These are phyloP conservation scores for Hyphopichia pseudoburtonii DNA, from an alignment of 1,139 yeast genomes.

Conservation along the genomic window DNA sequence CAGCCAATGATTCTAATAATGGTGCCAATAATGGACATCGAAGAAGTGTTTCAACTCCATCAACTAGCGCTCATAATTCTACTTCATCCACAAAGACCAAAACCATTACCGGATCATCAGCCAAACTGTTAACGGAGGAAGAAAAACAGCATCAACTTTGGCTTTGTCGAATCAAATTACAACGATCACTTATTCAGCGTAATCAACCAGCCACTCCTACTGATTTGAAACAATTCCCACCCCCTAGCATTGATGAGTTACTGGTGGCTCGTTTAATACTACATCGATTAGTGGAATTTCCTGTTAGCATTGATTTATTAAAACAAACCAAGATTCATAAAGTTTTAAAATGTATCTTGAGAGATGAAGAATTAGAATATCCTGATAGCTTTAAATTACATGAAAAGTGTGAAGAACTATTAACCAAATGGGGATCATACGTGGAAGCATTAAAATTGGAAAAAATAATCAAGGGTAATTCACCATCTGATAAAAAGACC, in stretches of 20 bases:
- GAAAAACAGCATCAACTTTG: constrained; percentile 48
- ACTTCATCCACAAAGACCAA: constrained; percentile 8
- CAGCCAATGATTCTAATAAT: constrained; percentile 2
- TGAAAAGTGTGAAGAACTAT: constrained; percentile 42
- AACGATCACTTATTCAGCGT: constrained; percentile 45
- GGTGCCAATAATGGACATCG: constrained; percentile 9
- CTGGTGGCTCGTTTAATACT: constrained; percentile 52
- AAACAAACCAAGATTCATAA: constrained; percentile 55
- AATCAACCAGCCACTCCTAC: constrained; percentile 41
- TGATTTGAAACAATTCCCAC: constrained; percentile 32
- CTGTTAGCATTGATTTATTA: constrained; percentile 55
- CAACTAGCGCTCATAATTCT: constrained; percentile 5
- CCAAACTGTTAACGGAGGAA: constrained; percentile 24
- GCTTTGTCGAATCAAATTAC: constrained; percentile 48
- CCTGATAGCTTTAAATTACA: constrained; percentile 50
- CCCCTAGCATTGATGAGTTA: constrained; percentile 55
- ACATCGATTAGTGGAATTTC: constrained; percentile 49
- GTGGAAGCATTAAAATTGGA: constrained; percentile 38
- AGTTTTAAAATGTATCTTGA: constrained; percentile 50
- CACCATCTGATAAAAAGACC: background rate
- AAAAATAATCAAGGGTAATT: constrained; percentile 17
- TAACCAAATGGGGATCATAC: constrained; percentile 44
- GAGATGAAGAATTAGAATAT: constrained; percentile 41
- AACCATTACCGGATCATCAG: constrained; percentile 1
- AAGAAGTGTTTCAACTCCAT: constrained; percentile 10